Base-by-base conservation (phyloP, 2,329 filamentous ascomycete species). In the Mariannaea sp. region DNA sequence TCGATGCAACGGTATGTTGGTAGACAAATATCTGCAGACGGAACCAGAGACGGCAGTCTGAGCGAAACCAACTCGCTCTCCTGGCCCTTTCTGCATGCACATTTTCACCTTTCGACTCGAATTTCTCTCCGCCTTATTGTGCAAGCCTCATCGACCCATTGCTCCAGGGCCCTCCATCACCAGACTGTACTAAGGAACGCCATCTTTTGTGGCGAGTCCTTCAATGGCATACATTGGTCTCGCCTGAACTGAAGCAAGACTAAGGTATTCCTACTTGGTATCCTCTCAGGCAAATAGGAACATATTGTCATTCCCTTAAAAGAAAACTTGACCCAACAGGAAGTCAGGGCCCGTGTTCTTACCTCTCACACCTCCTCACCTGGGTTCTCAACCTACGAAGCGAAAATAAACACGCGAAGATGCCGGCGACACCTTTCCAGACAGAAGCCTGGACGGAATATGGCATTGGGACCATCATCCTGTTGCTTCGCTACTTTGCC, bases 371-470 rank as follows among this genome's bases (percentile, higher is more conserved):
- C 30, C 17, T n/a, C n/a, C n/a, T 27, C 43, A 38, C 8, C 22
- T 24, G 7, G 17, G 22, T 16, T 30, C 19, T 42, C 26, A 24
- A 22, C 24, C n/a, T n/a, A n/a, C n/a, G n/a, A n/a, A n/a, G n/a
- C n/a, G n/a, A n/a, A n/a, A 49, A 45, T 30, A 2, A 30, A 22
- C 16, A 22, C 7, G 7, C 7, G 20, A 39, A 43, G 33, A 68
- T 66, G 62, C 33, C 58, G 9, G 66, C 68, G n/a, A 75, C 72
- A 4, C 73, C 75, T 3, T 77, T 77, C 49, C 71, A 75, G 52
- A 68, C 61, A 2, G 75, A 77, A 57, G 73, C 73, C 7, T 78
- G 75, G 75, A 65, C 66, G 13, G 76, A 78, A 49, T 77, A 76
- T 41, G 70, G 65, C 1, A 60, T 78, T 22, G 75, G 75, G 2